These are phyloP conservation scores for Pichia sp. DNA, from an alignment of 1,139 yeast genomes.

Conservation along the genomic window DNA sequence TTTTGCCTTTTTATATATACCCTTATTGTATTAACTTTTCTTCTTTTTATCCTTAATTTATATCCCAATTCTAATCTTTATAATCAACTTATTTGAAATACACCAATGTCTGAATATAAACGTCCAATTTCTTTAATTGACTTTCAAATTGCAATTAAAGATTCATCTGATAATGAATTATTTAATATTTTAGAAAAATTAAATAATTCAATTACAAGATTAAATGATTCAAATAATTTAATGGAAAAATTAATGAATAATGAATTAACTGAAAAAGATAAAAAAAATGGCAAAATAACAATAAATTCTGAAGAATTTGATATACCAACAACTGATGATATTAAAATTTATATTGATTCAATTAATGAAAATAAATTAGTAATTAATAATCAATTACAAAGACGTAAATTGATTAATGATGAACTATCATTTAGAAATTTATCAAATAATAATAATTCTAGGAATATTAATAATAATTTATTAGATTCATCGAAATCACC, in stretches of 20 bases:
- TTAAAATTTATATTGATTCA: constrained; percentile 14
- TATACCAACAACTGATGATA: constrained; percentile 12
- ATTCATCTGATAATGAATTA: constrained; percentile 30
- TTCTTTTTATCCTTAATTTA: no score
- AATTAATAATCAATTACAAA: constrained; percentile 31
- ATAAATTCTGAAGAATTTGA: constrained; percentile 18
- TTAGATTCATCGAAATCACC: no score
- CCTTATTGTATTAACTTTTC: no score
- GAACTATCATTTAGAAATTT: constrained; percentile 25
- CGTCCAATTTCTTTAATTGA: constrained; percentile 35
- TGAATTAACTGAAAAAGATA: constrained; percentile 15
- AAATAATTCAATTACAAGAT: constrained; percentile 30
- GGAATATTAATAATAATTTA: not conserved
- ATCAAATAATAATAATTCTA: not conserved
- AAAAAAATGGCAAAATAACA: constrained; percentile 11
- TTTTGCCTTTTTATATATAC: no score
- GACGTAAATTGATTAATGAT: constrained; percentile 30
- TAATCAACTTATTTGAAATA: no score
- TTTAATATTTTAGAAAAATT: constrained; percentile 26
- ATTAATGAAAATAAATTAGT: constrained; percentile 18
- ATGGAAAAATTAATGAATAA: constrained; percentile 29
- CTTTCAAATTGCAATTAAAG: constrained; percentile 32
- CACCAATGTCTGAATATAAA: constrained; percentile 24
- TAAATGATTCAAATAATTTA: constrained; percentile 32
- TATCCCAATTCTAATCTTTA: no score